Conservation (phyloP, 108 stramenopile genomes). For the Fragilaria radians region DNA sequence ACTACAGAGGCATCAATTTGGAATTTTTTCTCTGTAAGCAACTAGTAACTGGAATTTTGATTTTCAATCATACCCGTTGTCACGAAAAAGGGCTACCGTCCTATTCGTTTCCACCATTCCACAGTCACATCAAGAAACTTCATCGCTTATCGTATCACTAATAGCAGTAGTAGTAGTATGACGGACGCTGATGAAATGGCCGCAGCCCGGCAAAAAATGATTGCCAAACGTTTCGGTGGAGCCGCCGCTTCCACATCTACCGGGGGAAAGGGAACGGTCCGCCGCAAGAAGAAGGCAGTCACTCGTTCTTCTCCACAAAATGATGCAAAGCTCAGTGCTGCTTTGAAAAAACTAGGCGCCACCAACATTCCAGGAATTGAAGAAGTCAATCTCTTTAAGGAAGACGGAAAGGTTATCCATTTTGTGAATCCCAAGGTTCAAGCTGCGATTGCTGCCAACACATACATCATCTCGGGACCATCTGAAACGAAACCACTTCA, state of each 20-base stretch:
- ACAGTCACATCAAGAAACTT: not conserved
- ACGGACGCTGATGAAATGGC: constrained; percentile 62
- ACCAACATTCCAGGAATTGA: constrained; percentile 98
- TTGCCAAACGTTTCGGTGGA: constrained; percentile 90
- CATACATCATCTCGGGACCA: constrained; percentile 92
- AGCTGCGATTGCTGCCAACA: constrained; percentile 94
- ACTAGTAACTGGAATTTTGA: too few species aligned
- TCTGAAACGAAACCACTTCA: constrained; percentile 91
- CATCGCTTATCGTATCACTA: not conserved
- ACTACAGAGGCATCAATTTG: too few species aligned
- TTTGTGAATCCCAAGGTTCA: constrained; percentile 95
- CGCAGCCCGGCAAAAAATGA: constrained; percentile 80
- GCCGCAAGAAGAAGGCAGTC: constrained; percentile 87
- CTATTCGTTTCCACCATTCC: not conserved
- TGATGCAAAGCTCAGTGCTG: constrained; percentile 89
- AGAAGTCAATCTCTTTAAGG: constrained; percentile 98
- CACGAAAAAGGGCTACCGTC: too few species aligned
- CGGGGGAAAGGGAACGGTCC: constrained; percentile 88
- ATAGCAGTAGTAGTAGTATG: constrained; percentile 36
- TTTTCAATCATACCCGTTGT: not conserved
- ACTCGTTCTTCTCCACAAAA: constrained; percentile 81
- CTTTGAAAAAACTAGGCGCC: constrained; percentile 94
- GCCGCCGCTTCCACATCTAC: constrained; percentile 68
- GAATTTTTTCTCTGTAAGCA: too few species aligned
- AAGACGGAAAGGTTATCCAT: constrained; percentile 96